phyloP scores from a whole-genome alignment of 2,329 filamentous ascomycete genomes.

The Colletotrichum magnum region DNA sequence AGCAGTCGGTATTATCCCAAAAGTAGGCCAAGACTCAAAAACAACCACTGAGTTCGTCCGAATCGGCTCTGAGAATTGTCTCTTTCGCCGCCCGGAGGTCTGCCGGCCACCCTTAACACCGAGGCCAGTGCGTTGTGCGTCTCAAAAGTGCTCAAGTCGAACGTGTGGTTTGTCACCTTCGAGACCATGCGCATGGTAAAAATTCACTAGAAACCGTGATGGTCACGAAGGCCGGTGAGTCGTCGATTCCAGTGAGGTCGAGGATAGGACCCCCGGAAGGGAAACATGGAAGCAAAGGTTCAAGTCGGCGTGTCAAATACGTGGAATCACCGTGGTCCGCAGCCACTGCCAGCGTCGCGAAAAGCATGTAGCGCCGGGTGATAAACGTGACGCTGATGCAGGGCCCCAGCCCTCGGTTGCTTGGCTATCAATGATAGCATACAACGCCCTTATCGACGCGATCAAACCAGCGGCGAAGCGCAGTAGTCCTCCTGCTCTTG shows the following conservation, averaged over 20 bases:
- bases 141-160: constrained; percentile 42
- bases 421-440: constrained; percentile 40
- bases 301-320: too few relatives aligned
- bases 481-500: constrained; percentile 26
- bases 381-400: constrained; percentile 43
- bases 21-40: constrained; percentile 40
- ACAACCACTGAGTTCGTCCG: constrained; percentile 33
- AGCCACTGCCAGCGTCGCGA: too few relatives aligned
- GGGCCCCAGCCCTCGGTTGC: constrained; percentile 43
- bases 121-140: constrained; percentile 42
- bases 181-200: constrained; percentile 25
- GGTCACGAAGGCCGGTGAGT: not conserved
- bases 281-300: too few relatives aligned
- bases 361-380: too few relatives aligned
- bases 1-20: not conserved
- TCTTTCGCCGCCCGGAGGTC: constrained; percentile 11
- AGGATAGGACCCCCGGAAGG: too few relatives aligned
- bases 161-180: constrained; percentile 46
- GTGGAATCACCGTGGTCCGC: too few relatives aligned
- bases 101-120: constrained; percentile 34
- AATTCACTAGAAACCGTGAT: not conserved
- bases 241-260: too few relatives aligned
- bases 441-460: constrained; percentile 42
- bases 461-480: constrained; percentile 16
- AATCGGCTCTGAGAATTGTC: constrained; percentile 24